Conservation (phyloP, 1,284 basidiomycete species). For the Singerocomus inundabilis region DNA sequence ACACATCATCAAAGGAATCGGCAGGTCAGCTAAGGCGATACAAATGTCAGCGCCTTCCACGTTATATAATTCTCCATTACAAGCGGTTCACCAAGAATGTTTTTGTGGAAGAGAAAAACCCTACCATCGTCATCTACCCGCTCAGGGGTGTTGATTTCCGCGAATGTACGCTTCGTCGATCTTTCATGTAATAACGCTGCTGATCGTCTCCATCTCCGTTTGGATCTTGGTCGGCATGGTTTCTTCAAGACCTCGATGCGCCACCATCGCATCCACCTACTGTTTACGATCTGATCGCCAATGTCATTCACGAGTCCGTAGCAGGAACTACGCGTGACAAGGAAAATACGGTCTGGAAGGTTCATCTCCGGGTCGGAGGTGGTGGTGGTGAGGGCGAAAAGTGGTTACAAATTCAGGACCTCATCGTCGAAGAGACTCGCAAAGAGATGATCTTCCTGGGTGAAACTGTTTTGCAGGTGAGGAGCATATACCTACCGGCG, state of each 20-base stretch:
- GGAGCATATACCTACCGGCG: constrained; percentile 3
- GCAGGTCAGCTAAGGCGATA: constrained; percentile 84
- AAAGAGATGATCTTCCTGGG: constrained; percentile 98
- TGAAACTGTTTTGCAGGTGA: constrained; percentile 91
- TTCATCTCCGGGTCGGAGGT: constrained; percentile 77
- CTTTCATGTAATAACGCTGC: constrained; percentile 22
- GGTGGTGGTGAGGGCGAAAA: constrained; percentile 84
- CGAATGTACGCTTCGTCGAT: constrained; percentile 67
- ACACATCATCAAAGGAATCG: constrained; percentile 60
- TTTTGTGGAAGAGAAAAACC: constrained; percentile 98
- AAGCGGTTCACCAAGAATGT: constrained; percentile 98
- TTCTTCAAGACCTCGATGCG: constrained; percentile 69
- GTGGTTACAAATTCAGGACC: constrained; percentile 97
- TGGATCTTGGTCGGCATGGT: constrained; percentile 15
- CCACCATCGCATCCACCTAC: constrained; percentile 54
- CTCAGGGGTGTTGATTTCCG: constrained; percentile 88
- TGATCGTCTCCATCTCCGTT: constrained; percentile 19
- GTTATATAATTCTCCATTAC: constrained; percentile 92
- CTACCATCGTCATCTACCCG: constrained; percentile 97
- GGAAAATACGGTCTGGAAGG: constrained; percentile 88
- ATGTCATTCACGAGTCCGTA: constrained; percentile 92
- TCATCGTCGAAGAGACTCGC: constrained; percentile 93
- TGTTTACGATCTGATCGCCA: constrained; percentile 93
- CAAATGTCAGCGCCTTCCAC: constrained; percentile 86
- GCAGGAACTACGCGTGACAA: constrained; percentile 92